Evolutionary conservation across 345 rosid genomes (phyloP).

Genomic region (Citrus cavaleriei): DNA sequence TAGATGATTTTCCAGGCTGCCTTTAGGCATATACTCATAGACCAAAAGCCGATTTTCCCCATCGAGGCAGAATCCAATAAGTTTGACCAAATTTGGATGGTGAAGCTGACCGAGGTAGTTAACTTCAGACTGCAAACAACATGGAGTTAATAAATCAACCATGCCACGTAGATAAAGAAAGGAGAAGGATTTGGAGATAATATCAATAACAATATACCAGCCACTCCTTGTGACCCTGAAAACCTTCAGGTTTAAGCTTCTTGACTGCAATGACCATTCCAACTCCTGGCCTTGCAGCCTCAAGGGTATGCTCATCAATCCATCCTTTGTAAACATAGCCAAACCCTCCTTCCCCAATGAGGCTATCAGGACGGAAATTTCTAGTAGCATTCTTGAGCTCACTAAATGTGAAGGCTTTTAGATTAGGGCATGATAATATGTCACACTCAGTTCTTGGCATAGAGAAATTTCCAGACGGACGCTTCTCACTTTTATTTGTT

Average conservation of each 20-base stretch:
- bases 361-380: slow-evolving; percentile 56
- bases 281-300: slow-evolving; percentile 34
- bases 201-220: slow-evolving; percentile 35
- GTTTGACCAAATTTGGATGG: slow-evolving; percentile 76
- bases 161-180: not conserved
- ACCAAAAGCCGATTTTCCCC: slow-evolving; percentile 71
- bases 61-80: slow-evolving; percentile 70
- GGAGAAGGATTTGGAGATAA: not conserved
- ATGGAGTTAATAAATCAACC: not conserved
- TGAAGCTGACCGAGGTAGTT: slow-evolving; percentile 65
- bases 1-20: slow-evolving; percentile 74
- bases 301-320: slow-evolving; percentile 44
- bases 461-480: slow-evolving; percentile 20
- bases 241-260: slow-evolving; percentile 64
- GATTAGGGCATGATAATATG: slow-evolving; percentile 40
- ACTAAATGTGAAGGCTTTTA: slow-evolving; percentile 48
- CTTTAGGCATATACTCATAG: slow-evolving; percentile 76
- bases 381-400: slow-evolving; percentile 66
- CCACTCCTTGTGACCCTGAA: slow-evolving; percentile 94
- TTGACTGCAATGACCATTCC: slow-evolving; percentile 68
- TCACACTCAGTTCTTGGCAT: slow-evolving; percentile 41
- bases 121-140: slow-evolving; percentile 59
- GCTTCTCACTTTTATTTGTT: slow-evolving; percentile 12
- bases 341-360: slow-evolving; percentile 92
- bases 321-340: slow-evolving; percentile 84